phyloP scores from a whole-genome alignment of 306 rosid genomes.

The Hippophae rhamnoides region DNA sequence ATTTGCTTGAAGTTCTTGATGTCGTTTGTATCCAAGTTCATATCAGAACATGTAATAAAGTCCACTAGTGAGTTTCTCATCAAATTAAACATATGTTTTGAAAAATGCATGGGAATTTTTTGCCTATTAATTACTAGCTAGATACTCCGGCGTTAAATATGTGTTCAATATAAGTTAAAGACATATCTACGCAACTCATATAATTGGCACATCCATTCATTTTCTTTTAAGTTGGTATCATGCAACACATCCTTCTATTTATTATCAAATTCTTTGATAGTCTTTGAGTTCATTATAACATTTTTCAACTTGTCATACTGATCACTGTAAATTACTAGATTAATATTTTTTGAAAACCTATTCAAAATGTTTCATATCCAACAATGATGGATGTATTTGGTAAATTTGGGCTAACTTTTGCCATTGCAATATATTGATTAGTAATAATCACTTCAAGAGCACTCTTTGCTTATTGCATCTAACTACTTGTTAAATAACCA shows the following conservation, averaged over 20 bases:
- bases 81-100: not conserved
- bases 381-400: not conserved
- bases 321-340: not conserved
- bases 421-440: not conserved
- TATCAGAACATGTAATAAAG: not conserved
- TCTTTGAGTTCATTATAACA: not conserved
- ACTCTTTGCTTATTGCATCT: too few species aligned
- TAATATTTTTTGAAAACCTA: not conserved
- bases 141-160: not conserved
- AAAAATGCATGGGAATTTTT: conserved; percentile 1
- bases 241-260: not conserved
- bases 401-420: conserved; percentile 1
- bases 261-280: not conserved
- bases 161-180: too few species aligned
- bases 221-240: too few species aligned
- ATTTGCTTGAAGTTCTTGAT: not conserved
- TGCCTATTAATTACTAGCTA: not conserved
- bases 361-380: not conserved
- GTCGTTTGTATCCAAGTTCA: not conserved
- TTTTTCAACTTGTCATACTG: not conserved
- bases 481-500: too few species aligned
- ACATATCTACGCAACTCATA: not conserved
- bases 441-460: too few species aligned
- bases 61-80: not conserved
- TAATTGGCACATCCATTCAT: not conserved